These are phyloP conservation scores for Russula ochroleuca DNA, from an alignment of 768 basidiomycete genomes.

Conservation along the genomic window DNA sequence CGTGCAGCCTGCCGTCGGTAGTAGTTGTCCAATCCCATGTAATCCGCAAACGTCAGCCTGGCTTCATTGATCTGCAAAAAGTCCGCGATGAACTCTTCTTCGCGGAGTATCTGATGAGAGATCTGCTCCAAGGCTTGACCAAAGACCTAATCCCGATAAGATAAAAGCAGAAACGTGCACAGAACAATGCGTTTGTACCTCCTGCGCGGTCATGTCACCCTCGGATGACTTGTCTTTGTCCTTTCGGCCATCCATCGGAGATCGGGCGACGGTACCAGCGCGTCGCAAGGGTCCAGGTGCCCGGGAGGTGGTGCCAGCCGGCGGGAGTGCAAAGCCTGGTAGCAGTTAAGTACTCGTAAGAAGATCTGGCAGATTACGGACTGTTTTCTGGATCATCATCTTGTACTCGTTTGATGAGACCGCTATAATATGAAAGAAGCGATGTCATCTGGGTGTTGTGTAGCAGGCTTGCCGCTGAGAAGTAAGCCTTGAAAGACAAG, in stretches of 20 bases:
- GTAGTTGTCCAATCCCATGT: conserved; percentile 90
- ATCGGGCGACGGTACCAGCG: conserved; percentile 80
- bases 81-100: conserved; percentile 85
- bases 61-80: conserved; percentile 91
- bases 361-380: neutral
- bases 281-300: conserved; percentile 63
- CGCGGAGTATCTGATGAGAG: conserved; percentile 66
- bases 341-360: neutral
- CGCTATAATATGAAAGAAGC: conserved; percentile 55
- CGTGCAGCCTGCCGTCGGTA: conserved; percentile 89
- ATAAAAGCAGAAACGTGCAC: conserved; percentile 1
- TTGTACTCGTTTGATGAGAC: conserved; percentile 61
- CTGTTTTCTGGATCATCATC: conserved; percentile 63
- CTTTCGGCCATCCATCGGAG: conserved; percentile 54
- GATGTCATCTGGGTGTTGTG: conserved; percentile 79
- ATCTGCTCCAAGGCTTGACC: conserved; percentile 71
- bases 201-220: conserved; percentile 63
- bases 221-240: conserved; percentile 55
- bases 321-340: conserved; percentile 31
- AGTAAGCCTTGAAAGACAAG: conserved; percentile 64
- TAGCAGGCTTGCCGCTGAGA: conserved; percentile 77
- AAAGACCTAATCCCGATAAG: conserved; percentile 53
- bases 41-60: conserved; percentile 90
- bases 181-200: conserved; percentile 43
- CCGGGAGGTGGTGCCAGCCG: conserved; percentile 43